Evolutionary conservation across 2,329 filamentous ascomycete species (phyloP).

Genomic region (Colletotrichum sp.): DNA sequence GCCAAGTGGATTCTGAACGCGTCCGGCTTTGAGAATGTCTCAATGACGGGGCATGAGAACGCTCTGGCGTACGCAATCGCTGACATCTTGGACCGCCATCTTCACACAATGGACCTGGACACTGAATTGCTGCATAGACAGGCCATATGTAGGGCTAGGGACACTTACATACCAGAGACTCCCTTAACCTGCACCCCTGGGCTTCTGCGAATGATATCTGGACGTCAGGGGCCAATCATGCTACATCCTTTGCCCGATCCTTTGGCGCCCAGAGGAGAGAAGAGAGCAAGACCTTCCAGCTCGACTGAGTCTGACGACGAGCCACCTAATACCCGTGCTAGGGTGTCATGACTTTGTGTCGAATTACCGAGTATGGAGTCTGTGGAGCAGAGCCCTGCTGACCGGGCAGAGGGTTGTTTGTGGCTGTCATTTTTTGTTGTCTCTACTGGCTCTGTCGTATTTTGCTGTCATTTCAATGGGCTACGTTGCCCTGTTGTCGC

Average conservation of each 20-base stretch:
- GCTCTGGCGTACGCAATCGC: not conserved
- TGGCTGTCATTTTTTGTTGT: not conserved
- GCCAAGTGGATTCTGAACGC: not conserved
- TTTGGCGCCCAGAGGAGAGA: not conserved
- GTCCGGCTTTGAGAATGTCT: not conserved
- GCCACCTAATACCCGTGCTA: not conserved
- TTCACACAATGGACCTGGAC: not conserved
- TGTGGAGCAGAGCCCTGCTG: not conserved
- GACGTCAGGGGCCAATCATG: not conserved
- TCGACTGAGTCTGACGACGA: not conserved
- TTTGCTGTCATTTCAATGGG: not conserved
- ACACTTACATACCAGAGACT: not conserved
- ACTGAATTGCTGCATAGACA: not conserved
- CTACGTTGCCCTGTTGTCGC: not conserved
- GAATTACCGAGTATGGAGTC: not conserved
- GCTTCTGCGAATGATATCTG: not conserved
- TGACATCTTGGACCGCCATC: not conserved
- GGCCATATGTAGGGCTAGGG: not conserved
- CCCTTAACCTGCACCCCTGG: not conserved
- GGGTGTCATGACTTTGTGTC: not conserved
- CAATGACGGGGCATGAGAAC: not conserved
- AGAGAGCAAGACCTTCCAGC: not conserved
- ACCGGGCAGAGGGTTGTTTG: not conserved
- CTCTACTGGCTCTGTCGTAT: not conserved
- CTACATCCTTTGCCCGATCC: not conserved